A percentile compares a stretch with the other conserved stretches of the same genome.
These are phyloP conservation scores for Boletus speciosus DNA, from an alignment of 768 basidiomycete species.

Conservation along the genomic window DNA sequence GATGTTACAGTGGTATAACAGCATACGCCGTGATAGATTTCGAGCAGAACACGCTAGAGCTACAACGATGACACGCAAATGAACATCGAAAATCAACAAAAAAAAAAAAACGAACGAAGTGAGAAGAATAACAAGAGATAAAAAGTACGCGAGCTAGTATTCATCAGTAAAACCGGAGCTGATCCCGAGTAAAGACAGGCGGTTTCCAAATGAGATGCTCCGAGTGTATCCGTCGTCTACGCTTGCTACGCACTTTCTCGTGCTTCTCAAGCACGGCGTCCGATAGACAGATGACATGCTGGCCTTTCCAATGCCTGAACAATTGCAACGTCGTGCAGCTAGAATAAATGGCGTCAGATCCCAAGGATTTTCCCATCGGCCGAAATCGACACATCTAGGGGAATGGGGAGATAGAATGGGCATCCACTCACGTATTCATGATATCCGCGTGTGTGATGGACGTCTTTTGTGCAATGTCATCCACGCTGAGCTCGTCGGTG, in stretches of 20 bases:
- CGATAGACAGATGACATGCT: conserved; percentile 89
- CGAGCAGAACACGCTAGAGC: conserved; percentile 19
- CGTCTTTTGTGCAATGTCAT: conserved; percentile 95
- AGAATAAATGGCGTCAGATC: conserved; percentile 15
- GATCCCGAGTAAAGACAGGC: conserved; percentile 86
- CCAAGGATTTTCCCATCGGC: background rate
- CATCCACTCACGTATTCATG: conserved; percentile 87
- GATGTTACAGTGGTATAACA: conserved; percentile 16
- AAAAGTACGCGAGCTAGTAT: background rate
- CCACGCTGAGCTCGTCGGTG: conserved; percentile 79
- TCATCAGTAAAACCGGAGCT: conserved; percentile 62
- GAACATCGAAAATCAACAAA: background rate
- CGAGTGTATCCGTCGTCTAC: conserved; percentile 72
- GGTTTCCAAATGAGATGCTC: conserved; percentile 91
- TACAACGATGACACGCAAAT: conserved; percentile 18
- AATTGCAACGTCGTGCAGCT: conserved; percentile 93
- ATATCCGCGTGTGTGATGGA: conserved; percentile 94
- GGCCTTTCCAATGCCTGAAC: conserved; percentile 94
- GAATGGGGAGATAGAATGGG: conserved; percentile 4
- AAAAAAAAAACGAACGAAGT: background rate
- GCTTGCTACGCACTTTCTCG: conserved; percentile 78
- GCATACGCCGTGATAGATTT: conserved; percentile 9
- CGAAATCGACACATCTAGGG: background rate
- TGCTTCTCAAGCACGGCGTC: conserved; percentile 90
- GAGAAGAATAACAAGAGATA: background rate